Evolutionary conservation across 2,329 filamentous ascomycete genomes (phyloP).

Genomic region (Alternaria rosae): DNA sequence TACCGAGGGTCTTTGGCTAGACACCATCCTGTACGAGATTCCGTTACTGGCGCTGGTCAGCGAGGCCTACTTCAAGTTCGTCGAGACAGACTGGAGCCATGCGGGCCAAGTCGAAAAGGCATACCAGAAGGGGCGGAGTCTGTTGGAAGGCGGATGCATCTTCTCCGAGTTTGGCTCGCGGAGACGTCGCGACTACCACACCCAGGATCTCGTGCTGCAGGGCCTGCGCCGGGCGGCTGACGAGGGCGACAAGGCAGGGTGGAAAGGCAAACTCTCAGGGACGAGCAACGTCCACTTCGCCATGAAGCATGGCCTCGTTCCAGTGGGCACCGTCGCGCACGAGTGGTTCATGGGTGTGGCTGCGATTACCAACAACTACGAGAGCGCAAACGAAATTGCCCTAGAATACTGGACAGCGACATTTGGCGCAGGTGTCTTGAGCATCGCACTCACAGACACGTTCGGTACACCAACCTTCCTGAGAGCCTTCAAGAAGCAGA

Average conservation of each 20-base stretch:
- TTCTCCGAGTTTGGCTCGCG: slow-evolving; percentile 95
- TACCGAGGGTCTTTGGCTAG: slow-evolving; percentile 85
- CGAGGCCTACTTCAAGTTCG: slow-evolving; percentile 97
- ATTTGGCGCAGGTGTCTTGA: slow-evolving; percentile 83
- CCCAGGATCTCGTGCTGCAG: slow-evolving; percentile 88
- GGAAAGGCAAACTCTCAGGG: slow-evolving; percentile 77
- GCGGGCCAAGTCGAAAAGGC: slow-evolving; percentile 86
- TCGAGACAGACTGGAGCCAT: slow-evolving; percentile 91
- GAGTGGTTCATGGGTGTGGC: slow-evolving; percentile 99
- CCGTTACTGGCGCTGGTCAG: slow-evolving; percentile 90
- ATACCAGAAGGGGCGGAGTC: slow-evolving; percentile 76
- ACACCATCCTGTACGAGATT: slow-evolving; percentile 98
- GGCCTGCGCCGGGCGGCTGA: slow-evolving; percentile 82
- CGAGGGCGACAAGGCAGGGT: slow-evolving; percentile 70
- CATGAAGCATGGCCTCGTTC: slow-evolving; percentile 85
- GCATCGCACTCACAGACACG: slow-evolving; percentile 93
- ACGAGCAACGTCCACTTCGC: slow-evolving; percentile 98
- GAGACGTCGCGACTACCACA: slow-evolving; percentile 89
- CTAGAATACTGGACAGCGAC: slow-evolving; percentile 89
- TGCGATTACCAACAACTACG: slow-evolving; percentile 86
- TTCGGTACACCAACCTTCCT: slow-evolving; percentile 93
- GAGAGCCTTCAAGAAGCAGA: slow-evolving; percentile 77
- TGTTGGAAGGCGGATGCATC: slow-evolving; percentile 83
- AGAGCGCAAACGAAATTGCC: slow-evolving; percentile 81
- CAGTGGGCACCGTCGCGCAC: slow-evolving; percentile 90